A percentile compares a stretch with the other conserved stretches of the same genome.
phyloP scores from a whole-genome alignment of 176 grass and related monocot species.

The Cocos nucifera region DNA sequence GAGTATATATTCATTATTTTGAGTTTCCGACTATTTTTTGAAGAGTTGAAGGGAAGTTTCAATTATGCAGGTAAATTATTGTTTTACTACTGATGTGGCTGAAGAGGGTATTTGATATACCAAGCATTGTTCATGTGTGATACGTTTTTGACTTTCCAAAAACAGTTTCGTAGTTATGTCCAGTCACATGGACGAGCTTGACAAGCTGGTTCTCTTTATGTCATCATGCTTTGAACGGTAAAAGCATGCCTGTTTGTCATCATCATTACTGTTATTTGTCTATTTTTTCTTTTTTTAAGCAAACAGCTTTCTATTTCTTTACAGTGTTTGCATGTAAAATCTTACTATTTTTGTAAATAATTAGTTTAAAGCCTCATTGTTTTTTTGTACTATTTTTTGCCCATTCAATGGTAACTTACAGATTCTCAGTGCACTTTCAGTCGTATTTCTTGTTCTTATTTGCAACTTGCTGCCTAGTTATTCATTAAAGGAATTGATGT shows the following conservation, averaged over 20 bases:
- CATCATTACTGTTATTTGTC: not conserved
- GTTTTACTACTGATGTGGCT: conserved; percentile 86
- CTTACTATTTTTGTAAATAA: too few relatives aligned
- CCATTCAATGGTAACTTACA: too few relatives aligned
- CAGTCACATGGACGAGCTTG: conserved; percentile 67
- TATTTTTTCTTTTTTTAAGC: too few relatives aligned
- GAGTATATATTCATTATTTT: conserved; percentile 17
- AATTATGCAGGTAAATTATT: conserved; percentile 61
- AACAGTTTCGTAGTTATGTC: conserved; percentile 69
- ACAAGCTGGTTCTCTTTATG: conserved; percentile 53
- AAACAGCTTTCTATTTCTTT: not conserved
- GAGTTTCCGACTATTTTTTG: not conserved
- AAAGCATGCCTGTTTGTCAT: conserved; percentile 3
- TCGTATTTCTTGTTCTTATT: too few relatives aligned
- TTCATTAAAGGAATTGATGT: too few relatives aligned
- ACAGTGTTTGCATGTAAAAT: too few relatives aligned
- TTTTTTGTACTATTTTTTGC: too few relatives aligned
- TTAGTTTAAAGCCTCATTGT: too few relatives aligned
- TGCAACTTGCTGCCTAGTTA: too few relatives aligned
- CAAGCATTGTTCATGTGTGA: conserved; percentile 78
- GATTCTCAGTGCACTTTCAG: too few relatives aligned
- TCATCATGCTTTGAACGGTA: conserved; percentile 93
- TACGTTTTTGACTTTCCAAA: conserved; percentile 84
- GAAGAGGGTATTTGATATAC: conserved; percentile 74
- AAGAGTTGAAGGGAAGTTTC: not conserved